Percentiles rank a stretch among this genome's conserved stretches.
Evolutionary conservation across 495 filamentous ascomycete species (phyloP).

Genomic region (Aspergillus diversus): DNA sequence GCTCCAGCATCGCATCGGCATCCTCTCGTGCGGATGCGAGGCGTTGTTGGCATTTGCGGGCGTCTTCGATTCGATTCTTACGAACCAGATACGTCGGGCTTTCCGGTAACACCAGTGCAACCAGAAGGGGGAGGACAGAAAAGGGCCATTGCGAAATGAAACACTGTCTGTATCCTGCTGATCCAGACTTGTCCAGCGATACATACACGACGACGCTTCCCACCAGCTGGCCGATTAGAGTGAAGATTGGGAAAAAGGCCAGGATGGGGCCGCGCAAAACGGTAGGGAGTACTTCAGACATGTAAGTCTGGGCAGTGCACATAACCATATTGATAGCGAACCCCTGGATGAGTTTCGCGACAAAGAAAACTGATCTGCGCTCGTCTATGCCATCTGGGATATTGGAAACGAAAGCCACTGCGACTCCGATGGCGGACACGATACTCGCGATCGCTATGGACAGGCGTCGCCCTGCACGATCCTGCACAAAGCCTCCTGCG

Average conservation of each 20-base stretch:
- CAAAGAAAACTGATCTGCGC: slow-evolving; percentile 37
- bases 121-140: slow-evolving; percentile 54
- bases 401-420: slow-evolving; percentile 39
- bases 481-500: slow-evolving; percentile 43
- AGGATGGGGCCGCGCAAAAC: slow-evolving; percentile 47
- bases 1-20: slow-evolving; percentile 23
- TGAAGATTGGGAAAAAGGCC: slow-evolving; percentile 50
- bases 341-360: slow-evolving; percentile 44
- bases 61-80: slow-evolving; percentile 63
- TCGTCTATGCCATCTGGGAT: slow-evolving; percentile 29
- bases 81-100: slow-evolving; percentile 74
- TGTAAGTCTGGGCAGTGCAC: slow-evolving; percentile 49
- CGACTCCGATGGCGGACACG: slow-evolving; percentile 43
- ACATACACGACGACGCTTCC: slow-evolving; percentile 46
- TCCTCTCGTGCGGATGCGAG: slow-evolving; percentile 21
- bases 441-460: slow-evolving; percentile 39
- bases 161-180: slow-evolving; percentile 30
- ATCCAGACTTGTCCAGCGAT: slow-evolving; percentile 22
- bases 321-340: slow-evolving; percentile 45
- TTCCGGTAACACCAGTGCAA: slow-evolving; percentile 74
- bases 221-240: slow-evolving; percentile 47
- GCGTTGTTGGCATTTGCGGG: slow-evolving; percentile 39
- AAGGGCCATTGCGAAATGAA: slow-evolving; percentile 43
- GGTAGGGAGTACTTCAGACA: slow-evolving; percentile 48
- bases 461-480: slow-evolving; percentile 43